Base-by-base conservation (phyloP, 1,284 basidiomycete genomes). In the Abortiporus biennis region DNA sequence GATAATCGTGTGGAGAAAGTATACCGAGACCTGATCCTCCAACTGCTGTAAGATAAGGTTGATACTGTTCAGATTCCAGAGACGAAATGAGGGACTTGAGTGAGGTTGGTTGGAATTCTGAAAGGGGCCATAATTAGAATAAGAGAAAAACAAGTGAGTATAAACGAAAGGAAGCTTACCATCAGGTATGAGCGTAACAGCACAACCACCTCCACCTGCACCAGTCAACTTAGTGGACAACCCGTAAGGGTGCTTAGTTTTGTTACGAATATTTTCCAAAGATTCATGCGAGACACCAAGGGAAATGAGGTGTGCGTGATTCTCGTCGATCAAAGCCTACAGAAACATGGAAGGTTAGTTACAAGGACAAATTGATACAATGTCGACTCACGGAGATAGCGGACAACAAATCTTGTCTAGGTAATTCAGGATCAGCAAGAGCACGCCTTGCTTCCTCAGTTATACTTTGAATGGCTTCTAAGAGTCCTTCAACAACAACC, bases 201-300 rank as follows among this genome's bases (percentile, higher is more conserved):
- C 88, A 57, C 96, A 99, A 13, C 96, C 96, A 13, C 96, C 96
- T 21, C 96, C 96, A n/a, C 96, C 96, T 2, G 96, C 95, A 31
- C 96, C 96, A 2, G 96, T 99, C 42, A 99, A 67, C 70, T 99
- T 99, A n/a, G 95, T 97, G 51, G 83, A 82, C 36, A 99, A 70
- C 4, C 66, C 67, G 63, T 85, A 88, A 5, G 82, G 81, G 47
- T 67, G 56, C 3, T 70, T 65, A 0, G 92, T 92, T 54, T 76
- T 80, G 23, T 71, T 66, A 42, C 85, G 80, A 53, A 98, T 92
- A 30, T 73, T 67, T 63, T 99, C 96, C 39, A 99, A 68, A 1
- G 85, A 69, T 3, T 89, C 80, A 62, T 99, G 96, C 1, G 91
- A 92, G 19, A 99, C 96, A n/a, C 86, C 89, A n/a, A 99, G 74